Evolutionary conservation across 352 stramenopile species (phyloP).

Genomic region (Globisporangium carolinianum): DNA sequence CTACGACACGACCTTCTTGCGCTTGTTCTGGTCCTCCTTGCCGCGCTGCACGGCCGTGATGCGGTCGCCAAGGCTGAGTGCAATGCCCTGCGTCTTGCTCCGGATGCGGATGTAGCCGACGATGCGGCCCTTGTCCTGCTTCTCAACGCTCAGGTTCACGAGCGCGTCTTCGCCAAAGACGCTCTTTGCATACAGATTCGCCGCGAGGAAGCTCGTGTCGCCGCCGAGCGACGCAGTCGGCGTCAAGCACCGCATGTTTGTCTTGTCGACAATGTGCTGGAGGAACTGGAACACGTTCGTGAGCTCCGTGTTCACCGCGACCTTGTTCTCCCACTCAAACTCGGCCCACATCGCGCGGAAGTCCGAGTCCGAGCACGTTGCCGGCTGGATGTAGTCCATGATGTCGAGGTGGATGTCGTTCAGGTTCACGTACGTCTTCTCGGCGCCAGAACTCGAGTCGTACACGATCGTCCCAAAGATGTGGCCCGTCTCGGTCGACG

Average conservation of each 20-base stretch:
- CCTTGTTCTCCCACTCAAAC: conserved; percentile 99
- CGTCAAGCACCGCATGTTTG: conserved; percentile 99
- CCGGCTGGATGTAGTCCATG: conserved; percentile 99
- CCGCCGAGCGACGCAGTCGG: conserved; percentile 86
- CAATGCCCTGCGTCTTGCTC: conserved; percentile 99
- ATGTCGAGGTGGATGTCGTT: conserved; percentile 99
- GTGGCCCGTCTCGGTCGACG: conserved; percentile 99
- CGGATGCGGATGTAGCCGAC: conserved; percentile 98
- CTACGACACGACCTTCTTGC: conserved; percentile 74
- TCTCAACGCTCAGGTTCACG: conserved; percentile 99
- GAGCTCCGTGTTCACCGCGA: conserved; percentile 96
- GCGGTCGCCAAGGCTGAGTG: conserved; percentile 97
- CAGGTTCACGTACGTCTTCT: conserved; percentile 99
- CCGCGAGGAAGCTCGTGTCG: conserved; percentile 91
- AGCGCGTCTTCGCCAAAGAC: conserved; percentile 97
- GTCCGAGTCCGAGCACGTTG: conserved; percentile 90
- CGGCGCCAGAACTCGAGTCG: conserved; percentile 91
- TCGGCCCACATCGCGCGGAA: conserved; percentile 99
- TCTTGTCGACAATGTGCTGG: conserved; percentile 97
- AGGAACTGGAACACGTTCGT: conserved; percentile 97
- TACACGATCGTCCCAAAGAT: conserved; percentile 99
- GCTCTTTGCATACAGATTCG: conserved; percentile 91
- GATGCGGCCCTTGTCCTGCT: conserved; percentile 97
- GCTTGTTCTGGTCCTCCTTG: conserved; percentile 81
- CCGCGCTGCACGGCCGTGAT: conserved; percentile 96